These are phyloP conservation scores for Talaromyces albobiverticillius DNA, from an alignment of 2,329 filamentous ascomycete genomes.

Conservation along the genomic window DNA sequence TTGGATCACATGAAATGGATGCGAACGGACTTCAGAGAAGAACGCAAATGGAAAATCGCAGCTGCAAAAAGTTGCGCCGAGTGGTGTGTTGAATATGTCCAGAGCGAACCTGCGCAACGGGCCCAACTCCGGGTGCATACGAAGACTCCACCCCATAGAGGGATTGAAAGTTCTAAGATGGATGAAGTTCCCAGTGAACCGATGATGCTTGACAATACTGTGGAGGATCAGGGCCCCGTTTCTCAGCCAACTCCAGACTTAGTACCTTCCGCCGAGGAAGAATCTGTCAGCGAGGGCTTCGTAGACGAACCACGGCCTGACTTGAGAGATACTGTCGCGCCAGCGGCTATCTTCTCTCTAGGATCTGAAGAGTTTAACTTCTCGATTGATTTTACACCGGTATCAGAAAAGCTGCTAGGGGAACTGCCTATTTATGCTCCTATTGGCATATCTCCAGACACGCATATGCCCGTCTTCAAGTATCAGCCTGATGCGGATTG, in stretches of 20 bases:
- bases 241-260: conserved; percentile 65
- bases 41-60: conserved; percentile 88
- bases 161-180: conserved; percentile 23
- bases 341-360: conserved; percentile 79
- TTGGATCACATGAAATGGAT: conserved; percentile 96
- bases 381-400: conserved; percentile 68
- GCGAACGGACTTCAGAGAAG: conserved; percentile 91
- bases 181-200: conserved; percentile 23
- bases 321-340: conserved; percentile 50
- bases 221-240: conserved; percentile 28
- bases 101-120: conserved; percentile 61
- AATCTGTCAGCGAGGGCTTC: conserved; percentile 50
- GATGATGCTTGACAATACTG: conserved; percentile 29
- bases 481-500: conserved; percentile 67
- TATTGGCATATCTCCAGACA: conserved; percentile 53
- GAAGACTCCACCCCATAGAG: conserved; percentile 29
- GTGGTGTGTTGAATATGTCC: conserved; percentile 80
- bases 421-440: conserved; percentile 79
- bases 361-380: conserved; percentile 79
- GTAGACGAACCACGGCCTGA: conserved; percentile 45
- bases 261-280: conserved; percentile 61
- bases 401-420: conserved; percentile 71
- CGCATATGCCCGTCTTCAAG: conserved; percentile 57
- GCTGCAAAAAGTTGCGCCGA: conserved; percentile 75
- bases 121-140: conserved; percentile 64